A percentile compares a stretch with the other conserved stretches of the same genome.
Conservation (phyloP, 441 rosid genomes). For the Populus trichocarpa region DNA sequence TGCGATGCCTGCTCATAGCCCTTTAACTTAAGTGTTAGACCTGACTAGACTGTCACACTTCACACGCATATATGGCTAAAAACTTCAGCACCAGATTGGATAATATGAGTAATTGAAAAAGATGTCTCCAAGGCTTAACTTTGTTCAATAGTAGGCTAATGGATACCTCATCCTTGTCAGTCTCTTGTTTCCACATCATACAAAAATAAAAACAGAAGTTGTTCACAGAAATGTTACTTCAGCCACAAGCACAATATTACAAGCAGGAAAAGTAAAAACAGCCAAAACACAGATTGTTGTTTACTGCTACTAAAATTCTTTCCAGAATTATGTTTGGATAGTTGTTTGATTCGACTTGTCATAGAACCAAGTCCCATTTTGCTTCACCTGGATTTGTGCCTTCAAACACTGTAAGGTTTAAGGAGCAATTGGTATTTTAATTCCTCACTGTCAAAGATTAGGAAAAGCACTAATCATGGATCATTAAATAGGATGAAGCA, state of each 20-base stretch:
- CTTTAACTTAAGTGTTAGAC: not conserved
- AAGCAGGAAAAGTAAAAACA: no score
- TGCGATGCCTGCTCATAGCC: not conserved
- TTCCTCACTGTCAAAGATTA: no score
- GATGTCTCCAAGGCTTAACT: not conserved
- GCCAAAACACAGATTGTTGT: no score
- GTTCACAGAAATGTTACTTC: not conserved
- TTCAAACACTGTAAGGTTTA: no score
- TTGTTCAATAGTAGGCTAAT: constrained; percentile 1
- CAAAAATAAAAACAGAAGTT: not conserved
- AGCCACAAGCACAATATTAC: no score
- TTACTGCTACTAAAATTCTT: not conserved
- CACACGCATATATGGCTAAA: not conserved
- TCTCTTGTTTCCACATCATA: not conserved
- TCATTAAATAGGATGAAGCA: no score
- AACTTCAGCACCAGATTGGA: not conserved
- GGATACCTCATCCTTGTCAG: constrained; percentile 9
- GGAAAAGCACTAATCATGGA: no score
- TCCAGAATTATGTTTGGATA: not conserved
- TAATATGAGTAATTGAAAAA: not conserved
- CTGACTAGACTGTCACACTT: constrained; percentile 14
- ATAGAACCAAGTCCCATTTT: no score
- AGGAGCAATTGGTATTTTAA: no score
- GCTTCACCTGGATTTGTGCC: no score
- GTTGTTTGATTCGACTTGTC: not conserved